Conservation (phyloP, 805 yeast genomes). For the Torulaspora franciscae region DNA sequence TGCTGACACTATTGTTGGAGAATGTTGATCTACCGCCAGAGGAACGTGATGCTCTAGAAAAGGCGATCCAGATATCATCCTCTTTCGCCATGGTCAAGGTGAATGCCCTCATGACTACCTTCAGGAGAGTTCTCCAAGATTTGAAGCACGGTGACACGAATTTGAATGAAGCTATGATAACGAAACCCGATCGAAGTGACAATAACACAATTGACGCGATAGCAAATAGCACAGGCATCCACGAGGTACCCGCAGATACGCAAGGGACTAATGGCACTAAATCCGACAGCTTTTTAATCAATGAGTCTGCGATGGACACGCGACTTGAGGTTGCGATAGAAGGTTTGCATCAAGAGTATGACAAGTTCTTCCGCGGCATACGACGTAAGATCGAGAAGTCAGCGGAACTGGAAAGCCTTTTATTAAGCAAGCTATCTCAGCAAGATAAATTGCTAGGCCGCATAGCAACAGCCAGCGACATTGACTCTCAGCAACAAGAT, state of each 20-base stretch:
- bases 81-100: conserved; percentile 29
- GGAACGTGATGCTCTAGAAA: conserved; percentile 21
- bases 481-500: background rate
- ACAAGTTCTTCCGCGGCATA: conserved; percentile 26
- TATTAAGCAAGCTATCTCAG: conserved; percentile 22
- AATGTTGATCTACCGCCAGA: conserved; percentile 17
- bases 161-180: background rate
- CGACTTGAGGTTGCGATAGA: conserved; percentile 29
- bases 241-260: background rate
- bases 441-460: conserved; percentile 19
- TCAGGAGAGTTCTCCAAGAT: conserved; percentile 16
- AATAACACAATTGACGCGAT: conserved; percentile 6
- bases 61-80: conserved; percentile 23
- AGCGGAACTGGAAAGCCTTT: conserved; percentile 15
- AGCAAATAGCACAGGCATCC: conserved; percentile 23
- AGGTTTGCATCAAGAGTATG: conserved; percentile 31
- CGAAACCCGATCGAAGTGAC: background rate
- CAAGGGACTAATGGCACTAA: background rate
- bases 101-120: conserved; percentile 23
- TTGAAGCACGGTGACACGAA: conserved; percentile 1
- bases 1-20: conserved; percentile 17
- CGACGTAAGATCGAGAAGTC: conserved; percentile 21
- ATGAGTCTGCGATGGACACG: conserved; percentile 21
- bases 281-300: background rate
- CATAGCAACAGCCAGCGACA: conserved; percentile 2